phyloP scores from a whole-genome alignment of 1,139 yeast species.

The Blastobotrys proliferans region DNA sequence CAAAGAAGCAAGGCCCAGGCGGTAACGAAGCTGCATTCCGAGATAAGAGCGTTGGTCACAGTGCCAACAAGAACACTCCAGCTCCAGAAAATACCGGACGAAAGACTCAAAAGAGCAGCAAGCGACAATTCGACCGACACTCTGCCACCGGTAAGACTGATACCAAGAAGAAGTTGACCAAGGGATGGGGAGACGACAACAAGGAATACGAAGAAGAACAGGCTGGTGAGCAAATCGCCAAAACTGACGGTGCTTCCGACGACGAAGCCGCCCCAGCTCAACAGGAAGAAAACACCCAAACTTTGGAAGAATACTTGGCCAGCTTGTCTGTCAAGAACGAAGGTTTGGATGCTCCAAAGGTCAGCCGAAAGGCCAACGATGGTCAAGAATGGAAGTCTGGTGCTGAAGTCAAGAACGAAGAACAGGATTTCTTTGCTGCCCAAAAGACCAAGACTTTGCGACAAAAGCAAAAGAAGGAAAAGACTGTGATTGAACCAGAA shows the following conservation, averaged over 20 bases:
- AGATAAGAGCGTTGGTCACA: slow-evolving; percentile 60
- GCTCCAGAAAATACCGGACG: slow-evolving; percentile 41
- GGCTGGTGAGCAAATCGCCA: slow-evolving; percentile 57
- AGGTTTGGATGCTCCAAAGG: slow-evolving; percentile 41
- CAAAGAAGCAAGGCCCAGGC: slow-evolving; percentile 48
- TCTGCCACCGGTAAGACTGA: slow-evolving; percentile 80
- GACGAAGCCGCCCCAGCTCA: slow-evolving; percentile 33
- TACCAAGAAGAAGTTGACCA: slow-evolving; percentile 75
- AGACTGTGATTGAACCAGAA: slow-evolving; percentile 59
- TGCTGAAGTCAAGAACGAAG: slow-evolving; percentile 27
- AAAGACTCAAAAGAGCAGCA: slow-evolving; percentile 34
- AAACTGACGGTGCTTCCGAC: slow-evolving; percentile 40
- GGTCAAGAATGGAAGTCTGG: slow-evolving; percentile 52
- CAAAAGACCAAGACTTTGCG: slow-evolving; percentile 45
- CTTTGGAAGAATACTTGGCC: slow-evolving; percentile 70
- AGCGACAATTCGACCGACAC: slow-evolving; percentile 61
- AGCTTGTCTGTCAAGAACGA: slow-evolving; percentile 51
- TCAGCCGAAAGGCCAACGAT: slow-evolving; percentile 54
- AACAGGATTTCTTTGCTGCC: slow-evolving; percentile 47
- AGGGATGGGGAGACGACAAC: slow-evolving; percentile 80
- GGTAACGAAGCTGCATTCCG: slow-evolving; percentile 91
- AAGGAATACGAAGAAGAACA: slow-evolving; percentile 54
- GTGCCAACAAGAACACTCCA: slow-evolving; percentile 56
- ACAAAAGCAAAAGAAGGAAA: slow-evolving; percentile 62
- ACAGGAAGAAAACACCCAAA: slow-evolving; percentile 40